A percentile compares a stretch with the other conserved stretches of the same genome.
phyloP scores from a whole-genome alignment of 306 rosid genomes.

The Lotus japonicus region DNA sequence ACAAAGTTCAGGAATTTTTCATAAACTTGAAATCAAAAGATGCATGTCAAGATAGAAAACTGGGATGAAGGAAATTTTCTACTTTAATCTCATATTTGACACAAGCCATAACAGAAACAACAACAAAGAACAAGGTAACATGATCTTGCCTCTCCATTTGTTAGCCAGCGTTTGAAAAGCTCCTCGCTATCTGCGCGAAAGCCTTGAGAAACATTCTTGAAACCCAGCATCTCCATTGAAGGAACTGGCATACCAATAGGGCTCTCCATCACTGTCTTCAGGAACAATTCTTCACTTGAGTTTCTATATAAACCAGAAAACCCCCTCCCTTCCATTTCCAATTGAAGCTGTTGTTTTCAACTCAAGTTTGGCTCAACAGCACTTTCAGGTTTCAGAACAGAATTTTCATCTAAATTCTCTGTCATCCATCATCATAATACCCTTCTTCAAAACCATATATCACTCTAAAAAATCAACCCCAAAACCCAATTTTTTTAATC shows the following conservation, averaged over 20 bases:
- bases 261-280: constrained; percentile 72
- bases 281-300: constrained; percentile 78
- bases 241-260: constrained; percentile 64
- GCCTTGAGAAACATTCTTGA: constrained; percentile 65
- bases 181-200: constrained; percentile 83
- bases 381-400: constrained; percentile 20
- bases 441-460: constrained; percentile 12
- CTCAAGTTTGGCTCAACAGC: constrained; percentile 9
- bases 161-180: constrained; percentile 93
- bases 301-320: constrained; percentile 69
- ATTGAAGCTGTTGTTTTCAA: constrained; percentile 1
- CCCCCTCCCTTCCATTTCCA: constrained; percentile 76
- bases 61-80: neutral
- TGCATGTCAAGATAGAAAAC: neutral
- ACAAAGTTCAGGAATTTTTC: constrained; percentile 1
- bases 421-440: constrained; percentile 14
- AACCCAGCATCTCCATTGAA: constrained; percentile 74
- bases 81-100: constrained; percentile 1
- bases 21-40: constrained; percentile 3
- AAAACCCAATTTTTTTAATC: constrained; percentile 14
- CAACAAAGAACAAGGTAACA: neutral
- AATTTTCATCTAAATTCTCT: constrained; percentile 21
- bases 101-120: constrained; percentile 16
- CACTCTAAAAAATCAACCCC: constrained; percentile 27
- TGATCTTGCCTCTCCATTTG: constrained; percentile 88